Evolutionary conservation across 768 basidiomycete genomes (phyloP).

Genomic region (Terana coerulea): DNA sequence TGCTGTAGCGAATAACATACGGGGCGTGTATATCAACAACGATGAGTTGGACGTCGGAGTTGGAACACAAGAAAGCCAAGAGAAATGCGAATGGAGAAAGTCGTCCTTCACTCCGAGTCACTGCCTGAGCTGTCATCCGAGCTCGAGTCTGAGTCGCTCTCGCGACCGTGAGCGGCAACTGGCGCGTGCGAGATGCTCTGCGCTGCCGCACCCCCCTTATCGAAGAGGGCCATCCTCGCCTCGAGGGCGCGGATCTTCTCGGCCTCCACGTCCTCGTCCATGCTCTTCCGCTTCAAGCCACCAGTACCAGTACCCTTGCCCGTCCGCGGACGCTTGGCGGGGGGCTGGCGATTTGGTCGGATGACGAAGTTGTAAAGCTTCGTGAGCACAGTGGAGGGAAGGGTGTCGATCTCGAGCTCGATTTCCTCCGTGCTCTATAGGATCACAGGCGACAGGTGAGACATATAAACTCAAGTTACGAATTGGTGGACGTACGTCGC

Average conservation of each 20-base stretch:
- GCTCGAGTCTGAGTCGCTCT: slow-evolving; percentile 80
- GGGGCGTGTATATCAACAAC: slow-evolving; percentile 4
- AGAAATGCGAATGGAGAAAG: slow-evolving; percentile 1
- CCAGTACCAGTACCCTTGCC: slow-evolving; percentile 86
- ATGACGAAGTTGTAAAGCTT: slow-evolving; percentile 96
- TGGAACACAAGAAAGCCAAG: neutral
- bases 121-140: slow-evolving; percentile 80
- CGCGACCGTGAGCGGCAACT: slow-evolving; percentile 40
- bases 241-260: slow-evolving; percentile 93
- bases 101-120: slow-evolving; percentile 64
- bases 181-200: slow-evolving; percentile 23
- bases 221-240: slow-evolving; percentile 81
- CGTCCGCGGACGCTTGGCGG: slow-evolving; percentile 57
- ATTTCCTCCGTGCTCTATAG: slow-evolving; percentile 92
- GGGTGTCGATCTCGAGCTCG: slow-evolving; percentile 93
- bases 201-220: slow-evolving; percentile 38
- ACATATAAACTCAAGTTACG: slow-evolving; percentile 13
- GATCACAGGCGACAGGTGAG: slow-evolving; percentile 14
- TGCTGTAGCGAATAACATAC: slow-evolving; percentile 15
- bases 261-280: slow-evolving; percentile 95
- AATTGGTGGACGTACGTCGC: slow-evolving; percentile 65
- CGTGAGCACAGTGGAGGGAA: slow-evolving; percentile 83
- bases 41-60: neutral
- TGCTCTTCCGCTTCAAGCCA: slow-evolving; percentile 88
- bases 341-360: slow-evolving; percentile 59